Percentiles rank a stretch among this genome's conserved stretches.
Evolutionary conservation across 2,329 filamentous ascomycete species (phyloP).

Genomic region (Penicillium palitans): DNA sequence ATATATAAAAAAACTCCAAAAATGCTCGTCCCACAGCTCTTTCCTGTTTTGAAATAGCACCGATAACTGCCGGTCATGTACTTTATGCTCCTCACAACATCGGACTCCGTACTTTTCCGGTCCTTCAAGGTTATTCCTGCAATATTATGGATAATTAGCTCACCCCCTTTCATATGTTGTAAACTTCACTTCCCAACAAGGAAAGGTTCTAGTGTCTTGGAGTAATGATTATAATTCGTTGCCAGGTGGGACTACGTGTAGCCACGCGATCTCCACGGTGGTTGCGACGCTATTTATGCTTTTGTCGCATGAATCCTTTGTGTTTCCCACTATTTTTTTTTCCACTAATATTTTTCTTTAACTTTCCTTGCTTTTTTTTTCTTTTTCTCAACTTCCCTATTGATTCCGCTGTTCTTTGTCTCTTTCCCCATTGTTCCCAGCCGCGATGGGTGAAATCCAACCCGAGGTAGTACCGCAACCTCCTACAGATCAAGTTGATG

Average conservation of each 20-base stretch:
- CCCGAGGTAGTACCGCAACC: conserved; percentile 3
- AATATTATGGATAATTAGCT: neutral
- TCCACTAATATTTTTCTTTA: neutral
- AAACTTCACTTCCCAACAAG: neutral
- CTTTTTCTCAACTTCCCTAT: neutral
- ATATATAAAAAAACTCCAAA: neutral
- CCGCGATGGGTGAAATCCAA: conserved; percentile 18
- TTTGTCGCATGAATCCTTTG: neutral
- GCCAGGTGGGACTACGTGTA: neutral
- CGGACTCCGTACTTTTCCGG: neutral
- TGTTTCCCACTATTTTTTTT: neutral
- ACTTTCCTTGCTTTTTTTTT: neutral
- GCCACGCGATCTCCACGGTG: neutral
- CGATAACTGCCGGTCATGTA: neutral
- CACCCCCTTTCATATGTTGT: neutral
- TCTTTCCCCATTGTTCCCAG: neutral
- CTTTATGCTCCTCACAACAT: too few species aligned
- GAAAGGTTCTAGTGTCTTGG: neutral
- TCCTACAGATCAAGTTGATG: conserved; percentile 15
- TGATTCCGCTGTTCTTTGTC: too few species aligned
- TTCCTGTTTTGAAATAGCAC: neutral
- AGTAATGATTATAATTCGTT: neutral
- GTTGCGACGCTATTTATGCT: neutral
- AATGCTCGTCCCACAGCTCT: neutral
- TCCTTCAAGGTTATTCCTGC: neutral